Evolutionary conservation across 1,284 basidiomycete species (phyloP).

Genomic region (Moesziomyces sp.): DNA sequence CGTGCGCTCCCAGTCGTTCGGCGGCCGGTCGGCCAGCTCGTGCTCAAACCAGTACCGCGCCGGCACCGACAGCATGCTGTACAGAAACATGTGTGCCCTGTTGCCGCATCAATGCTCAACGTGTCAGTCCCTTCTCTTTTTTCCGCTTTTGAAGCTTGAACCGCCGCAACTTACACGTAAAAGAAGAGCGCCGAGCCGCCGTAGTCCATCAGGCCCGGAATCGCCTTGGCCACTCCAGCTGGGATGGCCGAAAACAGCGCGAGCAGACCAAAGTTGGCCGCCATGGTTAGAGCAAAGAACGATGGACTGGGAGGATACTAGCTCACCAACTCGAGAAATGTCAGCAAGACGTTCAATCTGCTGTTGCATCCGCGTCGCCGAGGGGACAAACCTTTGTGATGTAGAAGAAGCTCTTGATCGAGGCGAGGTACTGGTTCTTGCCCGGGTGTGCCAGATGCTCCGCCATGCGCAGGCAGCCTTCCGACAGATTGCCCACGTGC

Average conservation of each 20-base stretch:
- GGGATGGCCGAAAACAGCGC: conserved; percentile 46
- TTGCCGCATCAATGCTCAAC: background rate
- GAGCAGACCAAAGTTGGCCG: conserved; percentile 47
- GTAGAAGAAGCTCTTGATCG: conserved; percentile 52
- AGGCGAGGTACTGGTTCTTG: conserved; percentile 48
- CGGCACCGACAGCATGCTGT: conserved; percentile 28
- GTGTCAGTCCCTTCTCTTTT: too few relatives aligned
- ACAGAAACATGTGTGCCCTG: conserved; percentile 36
- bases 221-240: background rate
- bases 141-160: background rate
- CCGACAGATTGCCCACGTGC: conserved; percentile 55
- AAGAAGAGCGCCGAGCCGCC: conserved; percentile 56
- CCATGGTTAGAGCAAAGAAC: conserved; percentile 47
- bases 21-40: conserved; percentile 30
- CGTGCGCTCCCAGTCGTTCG: conserved; percentile 23
- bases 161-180: conserved; percentile 35
- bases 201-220: conserved; percentile 38
- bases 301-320: conserved; percentile 52
- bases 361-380: too few relatives aligned
- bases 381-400: conserved; percentile 41
- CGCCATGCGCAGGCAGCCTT: conserved; percentile 45
- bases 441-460: conserved; percentile 17
- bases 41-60: conserved; percentile 32
- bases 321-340: background rate
- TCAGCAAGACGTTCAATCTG: too few relatives aligned